A percentile compares a stretch with the other conserved stretches of the same genome.
phyloP scores from a whole-genome alignment of 2,329 filamentous ascomycete species.

The Metarhizium brunneum region DNA sequence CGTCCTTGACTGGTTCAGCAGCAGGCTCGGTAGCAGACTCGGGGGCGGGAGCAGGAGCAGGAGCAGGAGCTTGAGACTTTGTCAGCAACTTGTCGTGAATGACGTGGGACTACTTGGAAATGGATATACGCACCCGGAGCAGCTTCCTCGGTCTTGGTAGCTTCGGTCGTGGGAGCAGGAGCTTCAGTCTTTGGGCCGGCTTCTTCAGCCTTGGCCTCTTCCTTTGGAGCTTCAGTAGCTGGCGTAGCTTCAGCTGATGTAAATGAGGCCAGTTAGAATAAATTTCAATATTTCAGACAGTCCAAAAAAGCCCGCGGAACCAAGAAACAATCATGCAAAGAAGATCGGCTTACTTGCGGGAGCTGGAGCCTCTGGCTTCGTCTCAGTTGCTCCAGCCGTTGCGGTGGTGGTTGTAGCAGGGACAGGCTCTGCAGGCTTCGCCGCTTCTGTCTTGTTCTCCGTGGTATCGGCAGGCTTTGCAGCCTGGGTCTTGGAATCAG shows the following conservation, averaged over 20 bases:
- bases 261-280: background rate
- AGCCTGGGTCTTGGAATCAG: constrained; percentile 20
- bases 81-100: background rate
- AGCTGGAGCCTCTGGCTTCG: constrained; percentile 22
- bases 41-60: background rate
- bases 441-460: constrained; percentile 14
- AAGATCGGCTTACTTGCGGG: constrained; percentile 19
- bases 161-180: background rate
- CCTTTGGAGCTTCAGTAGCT: constrained; percentile 7
- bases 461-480: constrained; percentile 1
- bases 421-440: constrained; percentile 3
- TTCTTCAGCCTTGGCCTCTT: background rate
- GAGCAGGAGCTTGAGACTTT: constrained; percentile 3
- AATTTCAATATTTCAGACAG: background rate
- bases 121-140: constrained; percentile 1
- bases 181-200: background rate
- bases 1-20: constrained; percentile 16
- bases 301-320: background rate
- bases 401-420: constrained; percentile 18
- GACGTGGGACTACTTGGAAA: background rate
- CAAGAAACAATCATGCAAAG: too few relatives aligned
- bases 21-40: background rate
- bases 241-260: constrained; percentile 15
- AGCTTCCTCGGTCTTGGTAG: constrained; percentile 2
- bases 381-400: constrained; percentile 24